Base-by-base conservation (phyloP, 441 rosid genomes). In the Isatis lusitanica region DNA sequence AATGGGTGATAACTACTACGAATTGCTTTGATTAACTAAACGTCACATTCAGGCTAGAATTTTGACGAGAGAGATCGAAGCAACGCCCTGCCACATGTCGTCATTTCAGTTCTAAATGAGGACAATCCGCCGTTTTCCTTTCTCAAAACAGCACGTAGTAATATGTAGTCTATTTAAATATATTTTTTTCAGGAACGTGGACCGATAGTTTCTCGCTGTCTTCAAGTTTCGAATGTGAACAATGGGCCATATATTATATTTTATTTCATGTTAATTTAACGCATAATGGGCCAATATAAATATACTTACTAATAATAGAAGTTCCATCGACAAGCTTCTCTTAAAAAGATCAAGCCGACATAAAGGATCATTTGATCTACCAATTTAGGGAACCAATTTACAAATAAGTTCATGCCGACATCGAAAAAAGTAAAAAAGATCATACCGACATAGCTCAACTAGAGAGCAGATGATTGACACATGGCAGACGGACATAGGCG, bases 371-470 rank as follows among this genome's bases (percentile, higher is more conserved):
- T 21, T 21, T 21, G 24, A 21, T 21, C 24, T 21, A 21, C 24
- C 24, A 21, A 21, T n/a, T n/a, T n/a, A n/a, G n/a, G n/a, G n/a
- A n/a, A n/a, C n/a, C n/a, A n/a, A 4, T 35, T 33, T 16, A 12
- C 61, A 0, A 6, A 35, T 7, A 15, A 15, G 16, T 18, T 75
- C 61, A 61, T 73, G 17, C 77, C 77, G 71, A 73, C 77, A 65
- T 65, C 24, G 3, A 63, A n/a, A 53, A 17, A 40, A 7, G 0
- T 2, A 13, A n/a, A 24, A 60, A 43, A 63, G 16, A 75, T 43
- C 9, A 61, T 63, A 62, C 48, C 10, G 65, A 24, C 51, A 68
- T 18, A 35, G 59, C 66, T 72, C 53, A 74, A 72, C 53, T 66
- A 48, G 16, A 58, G 44, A 28, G 52, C 38, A 57, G 58, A 48